Conservation (phyloP, 2,329 filamentous ascomycete species). For the Colletotrichum shisoi region DNA sequence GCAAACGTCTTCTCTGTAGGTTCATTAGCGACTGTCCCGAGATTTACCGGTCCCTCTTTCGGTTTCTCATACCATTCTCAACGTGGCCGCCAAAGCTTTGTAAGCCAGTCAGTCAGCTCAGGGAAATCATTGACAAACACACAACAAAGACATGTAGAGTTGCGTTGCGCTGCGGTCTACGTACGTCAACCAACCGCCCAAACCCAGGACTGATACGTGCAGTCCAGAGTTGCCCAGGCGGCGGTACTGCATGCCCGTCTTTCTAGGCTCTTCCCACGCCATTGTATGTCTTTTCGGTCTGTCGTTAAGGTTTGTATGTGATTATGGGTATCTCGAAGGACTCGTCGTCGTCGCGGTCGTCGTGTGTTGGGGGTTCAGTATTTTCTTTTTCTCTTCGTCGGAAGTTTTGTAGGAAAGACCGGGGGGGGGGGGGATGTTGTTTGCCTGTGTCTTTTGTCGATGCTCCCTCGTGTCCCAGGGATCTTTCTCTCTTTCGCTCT, state of each 20-base stretch:
- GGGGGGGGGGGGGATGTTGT: neutral
- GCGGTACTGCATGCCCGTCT: slow-evolving; percentile 56
- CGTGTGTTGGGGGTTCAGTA: neutral
- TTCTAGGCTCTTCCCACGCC: slow-evolving; percentile 55
- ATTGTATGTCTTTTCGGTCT: slow-evolving; percentile 43
- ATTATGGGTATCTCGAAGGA: neutral
- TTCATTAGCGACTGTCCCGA: slow-evolving; percentile 16
- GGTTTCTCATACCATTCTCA: slow-evolving; percentile 43
- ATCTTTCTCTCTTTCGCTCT: too few species aligned
- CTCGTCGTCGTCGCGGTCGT: neutral
- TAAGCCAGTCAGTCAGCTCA: slow-evolving; percentile 34
- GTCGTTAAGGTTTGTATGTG: neutral
- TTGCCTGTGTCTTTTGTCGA: slow-evolving; percentile 1
- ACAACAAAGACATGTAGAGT: too few species aligned
- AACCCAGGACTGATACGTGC: slow-evolving; percentile 71
- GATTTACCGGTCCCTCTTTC: neutral
- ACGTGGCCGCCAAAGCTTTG: slow-evolving; percentile 46
- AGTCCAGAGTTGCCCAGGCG: slow-evolving; percentile 63
- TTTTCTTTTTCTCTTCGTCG: neutral
- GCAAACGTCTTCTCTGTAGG: slow-evolving; percentile 63
- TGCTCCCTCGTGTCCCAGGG: neutral
- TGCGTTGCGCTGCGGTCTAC: neutral
- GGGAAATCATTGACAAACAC: neutral
- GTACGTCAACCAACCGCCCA: slow-evolving; percentile 69
- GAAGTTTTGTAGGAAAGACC: neutral